Evolutionary conservation across 2,329 filamentous ascomycete genomes (phyloP), one percentile per base, ranked within the genome.

Genomic region (Colletotrichum cereale): DNA sequence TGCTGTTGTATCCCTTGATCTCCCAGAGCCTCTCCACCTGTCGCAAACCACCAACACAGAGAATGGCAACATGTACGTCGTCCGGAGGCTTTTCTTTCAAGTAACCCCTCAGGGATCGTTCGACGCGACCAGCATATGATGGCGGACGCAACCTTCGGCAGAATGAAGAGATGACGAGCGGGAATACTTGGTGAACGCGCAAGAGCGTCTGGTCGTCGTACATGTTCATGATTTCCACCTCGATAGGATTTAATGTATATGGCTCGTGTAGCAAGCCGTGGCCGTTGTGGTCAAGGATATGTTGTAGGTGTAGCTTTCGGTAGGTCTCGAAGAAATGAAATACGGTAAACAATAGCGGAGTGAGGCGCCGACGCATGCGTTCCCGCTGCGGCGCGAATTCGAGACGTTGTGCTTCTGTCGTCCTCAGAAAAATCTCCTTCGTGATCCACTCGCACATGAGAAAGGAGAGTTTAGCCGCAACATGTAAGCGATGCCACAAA

Each of bases 271-370:
- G 80, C 56, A 92, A 75, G 6, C 89, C 87, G 60, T 86, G 82
- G 16, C 87, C 86, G 48, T 80, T 81, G 66, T 89, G 83, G 58
- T 87, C 82, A 60, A 82, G 80, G 31, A 92, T 84, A 72, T 89
- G 88, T 74, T 88, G 80, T 10, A 90, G 78, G 74, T 91, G 89
- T 3, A 90, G 81, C 48, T 84, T 85, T 69, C 90, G 87, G 76
- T 90, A 91, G 1, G 84, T 89, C 77, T 92, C 90, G 77, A 92
- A 91, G 76, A 92, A 92, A 77, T 92, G 90, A 74, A 91, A 91
- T 31, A 91, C 83, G 16, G 89, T 91, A 74, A 92, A 91, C 21
- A 92, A 83, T 10, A 91, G 78, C 1, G 90, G 90, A 66, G 91
- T 90, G 11, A 92, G 81, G 61, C 90, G 86, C 72, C 89, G 87